These are phyloP conservation scores for Alternaria hordeiaustralica DNA, from an alignment of 2,329 filamentous ascomycete genomes.

Conservation along the genomic window DNA sequence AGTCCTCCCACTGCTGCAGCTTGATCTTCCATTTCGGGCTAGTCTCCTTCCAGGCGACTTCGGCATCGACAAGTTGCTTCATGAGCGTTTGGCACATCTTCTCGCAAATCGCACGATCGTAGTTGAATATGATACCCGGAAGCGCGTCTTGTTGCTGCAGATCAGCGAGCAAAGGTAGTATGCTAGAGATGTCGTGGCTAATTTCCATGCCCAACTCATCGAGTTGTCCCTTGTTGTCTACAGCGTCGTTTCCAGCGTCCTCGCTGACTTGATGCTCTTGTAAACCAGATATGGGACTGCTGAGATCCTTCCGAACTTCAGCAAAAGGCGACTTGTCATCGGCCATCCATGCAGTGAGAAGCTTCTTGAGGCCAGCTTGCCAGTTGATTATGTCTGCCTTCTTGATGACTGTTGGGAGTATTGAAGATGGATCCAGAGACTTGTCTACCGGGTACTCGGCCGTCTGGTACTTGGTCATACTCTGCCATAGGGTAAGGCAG, in stretches of 20 bases:
- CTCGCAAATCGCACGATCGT: conserved; percentile 72
- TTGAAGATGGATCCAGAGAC: conserved; percentile 57
- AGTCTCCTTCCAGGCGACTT: conserved; percentile 63
- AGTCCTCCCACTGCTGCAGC: conserved; percentile 64
- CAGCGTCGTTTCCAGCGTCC: conserved; percentile 10
- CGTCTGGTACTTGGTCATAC: conserved; percentile 66
- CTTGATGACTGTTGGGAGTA: conserved; percentile 61
- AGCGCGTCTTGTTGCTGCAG: conserved; percentile 70
- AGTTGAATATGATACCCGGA: conserved; percentile 79
- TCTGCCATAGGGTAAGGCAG: conserved; percentile 69
- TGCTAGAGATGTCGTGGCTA: conserved; percentile 49
- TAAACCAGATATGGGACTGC: conserved; percentile 18
- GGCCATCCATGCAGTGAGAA: conserved; percentile 67
- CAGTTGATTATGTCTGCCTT: conserved; percentile 72
- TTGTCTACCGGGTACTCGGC: conserved; percentile 58
- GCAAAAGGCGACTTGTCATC: conserved; percentile 61
- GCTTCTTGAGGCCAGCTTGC: conserved; percentile 66
- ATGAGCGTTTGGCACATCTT: conserved; percentile 61
- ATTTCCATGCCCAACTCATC: conserved; percentile 31
- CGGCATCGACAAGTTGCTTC: conserved; percentile 60
- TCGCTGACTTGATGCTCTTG: conserved; percentile 5
- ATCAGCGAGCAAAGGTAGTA: conserved; percentile 64
- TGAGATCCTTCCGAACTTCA: conserved; percentile 56
- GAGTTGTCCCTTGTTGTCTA: conserved; percentile 19
- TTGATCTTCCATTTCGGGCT: conserved; percentile 67